Evolutionary conservation across 2,329 filamentous ascomycete genomes (phyloP).

Genomic region (Alternaria gansuensis): DNA sequence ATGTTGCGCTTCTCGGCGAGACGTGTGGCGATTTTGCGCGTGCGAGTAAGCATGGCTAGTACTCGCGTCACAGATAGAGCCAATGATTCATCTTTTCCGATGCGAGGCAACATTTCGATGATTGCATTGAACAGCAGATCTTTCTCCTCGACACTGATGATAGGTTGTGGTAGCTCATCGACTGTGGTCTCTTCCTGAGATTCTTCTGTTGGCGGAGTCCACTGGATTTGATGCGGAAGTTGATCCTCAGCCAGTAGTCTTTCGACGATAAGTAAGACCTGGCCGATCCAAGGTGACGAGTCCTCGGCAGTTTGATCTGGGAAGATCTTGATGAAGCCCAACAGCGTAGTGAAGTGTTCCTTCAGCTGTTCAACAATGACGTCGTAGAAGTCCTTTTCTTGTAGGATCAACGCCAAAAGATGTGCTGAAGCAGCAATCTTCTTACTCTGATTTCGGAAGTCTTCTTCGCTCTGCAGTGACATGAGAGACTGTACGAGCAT

Average conservation of each 20-base stretch:
- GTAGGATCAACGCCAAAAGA: slow-evolving; percentile 84
- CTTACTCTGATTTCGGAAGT: slow-evolving; percentile 64
- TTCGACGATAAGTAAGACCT: slow-evolving; percentile 89
- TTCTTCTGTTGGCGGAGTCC: slow-evolving; percentile 66
- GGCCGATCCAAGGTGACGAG: slow-evolving; percentile 90
- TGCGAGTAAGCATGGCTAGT: slow-evolving; percentile 85
- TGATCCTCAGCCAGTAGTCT: slow-evolving; percentile 89
- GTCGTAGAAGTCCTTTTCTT: slow-evolving; percentile 81
- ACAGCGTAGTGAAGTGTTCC: slow-evolving; percentile 77
- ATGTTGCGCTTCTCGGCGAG: slow-evolving; percentile 90
- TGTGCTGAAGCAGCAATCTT: slow-evolving; percentile 93
- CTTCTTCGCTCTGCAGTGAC: slow-evolving; percentile 67
- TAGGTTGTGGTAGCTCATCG: slow-evolving; percentile 67
- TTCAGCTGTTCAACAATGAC: slow-evolving; percentile 77
- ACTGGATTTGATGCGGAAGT: slow-evolving; percentile 76
- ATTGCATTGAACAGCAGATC: slow-evolving; percentile 76
- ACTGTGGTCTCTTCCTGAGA: slow-evolving; percentile 62
- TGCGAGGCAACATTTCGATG: slow-evolving; percentile 82
- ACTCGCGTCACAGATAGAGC: slow-evolving; percentile 85
- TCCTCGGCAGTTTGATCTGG: slow-evolving; percentile 75
- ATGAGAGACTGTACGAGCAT: slow-evolving; percentile 86
- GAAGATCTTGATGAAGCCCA: slow-evolving; percentile 79
- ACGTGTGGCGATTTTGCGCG: slow-evolving; percentile 74
- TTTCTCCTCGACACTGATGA: slow-evolving; percentile 72
- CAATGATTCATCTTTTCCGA: slow-evolving; percentile 86